Conservation (phyloP, 129 eudicot genomes). For the Flaveria trinervia region DNA sequence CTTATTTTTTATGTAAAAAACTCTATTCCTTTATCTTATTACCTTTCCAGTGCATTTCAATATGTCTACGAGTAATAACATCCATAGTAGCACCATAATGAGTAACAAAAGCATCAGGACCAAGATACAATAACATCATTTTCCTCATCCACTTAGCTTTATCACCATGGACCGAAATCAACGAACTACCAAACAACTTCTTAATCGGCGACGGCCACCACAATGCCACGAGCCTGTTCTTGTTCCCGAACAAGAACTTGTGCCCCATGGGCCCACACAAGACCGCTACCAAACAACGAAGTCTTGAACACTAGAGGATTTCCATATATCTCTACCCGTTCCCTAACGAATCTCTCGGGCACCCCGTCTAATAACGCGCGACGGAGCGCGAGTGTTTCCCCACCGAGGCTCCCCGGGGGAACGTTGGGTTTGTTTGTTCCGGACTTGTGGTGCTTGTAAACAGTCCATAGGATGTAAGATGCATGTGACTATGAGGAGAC, state of each 20-base stretch:
- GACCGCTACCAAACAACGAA: conserved; percentile 48
- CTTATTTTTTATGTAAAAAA: no score
- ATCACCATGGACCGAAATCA: conserved; percentile 36
- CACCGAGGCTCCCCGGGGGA: conserved; percentile 57
- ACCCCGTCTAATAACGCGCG: conserved; percentile 29
- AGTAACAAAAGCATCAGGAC: conserved; percentile 49
- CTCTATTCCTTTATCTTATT: no score
- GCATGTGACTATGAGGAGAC: no score
- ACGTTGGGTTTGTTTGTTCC: background rate
- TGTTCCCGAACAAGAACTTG: conserved; percentile 58
- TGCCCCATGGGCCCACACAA: conserved; percentile 51
- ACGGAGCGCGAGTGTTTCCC: conserved; percentile 36
- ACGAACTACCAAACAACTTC: conserved; percentile 45
- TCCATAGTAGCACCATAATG: conserved; percentile 52
- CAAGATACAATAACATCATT: conserved; percentile 34
- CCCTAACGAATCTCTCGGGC: conserved; percentile 33
- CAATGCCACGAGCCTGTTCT: conserved; percentile 46
- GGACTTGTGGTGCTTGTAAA: no score
- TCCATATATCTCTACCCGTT: conserved; percentile 31
- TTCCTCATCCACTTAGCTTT: conserved; percentile 56
- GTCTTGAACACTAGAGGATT: conserved; percentile 47
- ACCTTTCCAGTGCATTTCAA: conserved; percentile 58
- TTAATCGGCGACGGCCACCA: conserved; percentile 43
- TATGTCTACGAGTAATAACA: conserved; percentile 45
- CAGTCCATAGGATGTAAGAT: no score